Conservation (phyloP, 2,329 filamentous ascomycete genomes). For the Neopestalotiopsis rosae region DNA sequence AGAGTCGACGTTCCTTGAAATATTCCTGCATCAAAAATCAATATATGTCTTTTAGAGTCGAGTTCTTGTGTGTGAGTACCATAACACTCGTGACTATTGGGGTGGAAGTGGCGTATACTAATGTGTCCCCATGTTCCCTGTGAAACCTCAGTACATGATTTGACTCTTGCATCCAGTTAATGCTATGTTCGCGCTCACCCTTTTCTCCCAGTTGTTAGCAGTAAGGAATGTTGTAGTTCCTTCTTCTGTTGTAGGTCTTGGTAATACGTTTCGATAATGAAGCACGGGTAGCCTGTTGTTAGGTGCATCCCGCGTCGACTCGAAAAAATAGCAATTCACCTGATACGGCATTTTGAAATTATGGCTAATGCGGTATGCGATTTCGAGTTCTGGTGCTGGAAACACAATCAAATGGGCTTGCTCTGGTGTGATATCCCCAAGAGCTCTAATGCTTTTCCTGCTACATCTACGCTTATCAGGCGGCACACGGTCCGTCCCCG, state of each 20-base stretch:
- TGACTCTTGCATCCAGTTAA: neutral
- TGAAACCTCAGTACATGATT: neutral
- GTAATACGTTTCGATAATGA: neutral
- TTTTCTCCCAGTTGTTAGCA: neutral
- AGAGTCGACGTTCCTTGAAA: neutral
- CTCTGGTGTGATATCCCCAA: too few species aligned
- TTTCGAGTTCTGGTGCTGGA: too few species aligned
- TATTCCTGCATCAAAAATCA: neutral
- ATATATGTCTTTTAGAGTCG: neutral
- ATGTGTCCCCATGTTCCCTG: neutral
- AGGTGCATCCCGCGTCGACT: neutral
- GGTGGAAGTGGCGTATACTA: neutral
- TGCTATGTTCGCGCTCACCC: neutral
- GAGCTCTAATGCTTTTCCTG: neutral
- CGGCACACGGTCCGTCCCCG: neutral
- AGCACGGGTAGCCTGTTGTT: neutral
- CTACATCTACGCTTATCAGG: neutral
- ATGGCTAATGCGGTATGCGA: neutral
- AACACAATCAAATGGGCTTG: too few species aligned
- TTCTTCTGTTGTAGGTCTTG: neutral
- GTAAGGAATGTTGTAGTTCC: neutral
- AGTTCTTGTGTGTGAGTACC: neutral
- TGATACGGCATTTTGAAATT: neutral
- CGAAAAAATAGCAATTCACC: neutral
- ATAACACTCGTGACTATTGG: neutral